Conservation (phyloP, 306 rosid species). For the Lupinus albus region DNA sequence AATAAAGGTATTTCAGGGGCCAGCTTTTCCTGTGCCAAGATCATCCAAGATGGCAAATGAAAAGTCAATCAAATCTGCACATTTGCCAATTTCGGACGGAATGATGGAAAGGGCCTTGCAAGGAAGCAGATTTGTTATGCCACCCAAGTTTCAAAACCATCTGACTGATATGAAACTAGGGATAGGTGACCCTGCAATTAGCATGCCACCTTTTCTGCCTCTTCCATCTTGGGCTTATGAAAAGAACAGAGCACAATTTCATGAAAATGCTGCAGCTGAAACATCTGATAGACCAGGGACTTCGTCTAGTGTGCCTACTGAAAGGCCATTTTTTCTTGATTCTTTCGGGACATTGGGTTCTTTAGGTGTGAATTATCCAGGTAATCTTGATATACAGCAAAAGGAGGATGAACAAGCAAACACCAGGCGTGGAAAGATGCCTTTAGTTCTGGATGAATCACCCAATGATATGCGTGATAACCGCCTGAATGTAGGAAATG, state of each 20-base stretch:
- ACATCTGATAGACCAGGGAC: constrained; percentile 78
- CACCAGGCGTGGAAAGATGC: constrained; percentile 62
- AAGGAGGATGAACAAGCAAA: constrained; percentile 66
- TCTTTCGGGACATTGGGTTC: constrained; percentile 77
- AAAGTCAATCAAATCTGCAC: constrained; percentile 60
- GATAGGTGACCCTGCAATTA: constrained; percentile 65
- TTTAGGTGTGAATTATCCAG: constrained; percentile 64
- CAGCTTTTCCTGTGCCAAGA: constrained; percentile 61
- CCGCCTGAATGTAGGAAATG: constrained; percentile 51
- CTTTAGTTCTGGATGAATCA: constrained; percentile 71
- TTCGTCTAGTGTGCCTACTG: constrained; percentile 60
- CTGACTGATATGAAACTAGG: constrained; percentile 97
- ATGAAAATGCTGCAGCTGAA: constrained; percentile 70
- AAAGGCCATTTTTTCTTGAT: constrained; percentile 73
- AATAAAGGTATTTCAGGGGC: constrained; percentile 76
- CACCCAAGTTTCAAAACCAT: constrained; percentile 82
- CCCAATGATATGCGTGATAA: constrained; percentile 52
- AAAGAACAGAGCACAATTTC: constrained; percentile 53
- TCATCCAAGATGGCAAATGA: constrained; percentile 61
- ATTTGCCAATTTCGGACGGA: constrained; percentile 90
- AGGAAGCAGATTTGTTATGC: constrained; percentile 77
- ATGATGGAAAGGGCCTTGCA: constrained; percentile 98
- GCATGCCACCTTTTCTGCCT: constrained; percentile 54
- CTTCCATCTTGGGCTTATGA: constrained; percentile 72
- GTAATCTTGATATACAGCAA: constrained; percentile 47